Percentiles rank a stretch among this genome's conserved stretches.
Evolutionary conservation across 2,329 filamentous ascomycete species (phyloP).

Genomic region (Pseudopithomyces chartarum): DNA sequence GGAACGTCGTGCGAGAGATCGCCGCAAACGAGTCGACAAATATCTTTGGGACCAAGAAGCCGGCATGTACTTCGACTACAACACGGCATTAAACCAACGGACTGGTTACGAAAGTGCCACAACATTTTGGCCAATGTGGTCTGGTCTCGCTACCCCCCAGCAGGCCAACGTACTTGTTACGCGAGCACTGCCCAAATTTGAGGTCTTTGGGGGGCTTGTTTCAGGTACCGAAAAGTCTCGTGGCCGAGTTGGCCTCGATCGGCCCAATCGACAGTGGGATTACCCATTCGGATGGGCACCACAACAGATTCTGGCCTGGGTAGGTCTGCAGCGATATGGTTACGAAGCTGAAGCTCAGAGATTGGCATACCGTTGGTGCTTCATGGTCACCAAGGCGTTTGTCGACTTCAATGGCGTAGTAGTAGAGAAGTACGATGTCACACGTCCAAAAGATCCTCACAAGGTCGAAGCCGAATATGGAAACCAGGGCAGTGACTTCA

Average conservation of each 20-base stretch:
- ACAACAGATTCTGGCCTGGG: constrained; percentile 98
- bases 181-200: constrained; percentile 83
- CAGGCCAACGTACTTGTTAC: constrained; percentile 85
- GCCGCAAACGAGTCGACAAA: constrained; percentile 86
- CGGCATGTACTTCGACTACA: constrained; percentile 98
- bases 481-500: constrained; percentile 94
- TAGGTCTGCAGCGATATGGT: constrained; percentile 86
- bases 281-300: constrained; percentile 98
- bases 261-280: constrained; percentile 97
- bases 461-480: constrained; percentile 96
- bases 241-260: constrained; percentile 75
- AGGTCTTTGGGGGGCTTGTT: constrained; percentile 83
- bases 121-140: constrained; percentile 98
- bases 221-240: constrained; percentile 90
- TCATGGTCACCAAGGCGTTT: constrained; percentile 98
- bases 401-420: constrained; percentile 98
- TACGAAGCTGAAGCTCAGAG: constrained; percentile 89
- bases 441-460: constrained; percentile 85
- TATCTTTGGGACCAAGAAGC: constrained; percentile 90
- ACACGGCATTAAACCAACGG: constrained; percentile 80
- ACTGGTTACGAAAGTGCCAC: constrained; percentile 88
- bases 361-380: constrained; percentile 93
- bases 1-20: constrained; percentile 85
- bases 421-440: constrained; percentile 99
- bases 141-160: constrained; percentile 80